Percentiles rank a stretch among this genome's conserved stretches.
Evolutionary conservation across 2,329 filamentous ascomycete genomes (phyloP).

Genomic region (Trichoderma gracile): DNA sequence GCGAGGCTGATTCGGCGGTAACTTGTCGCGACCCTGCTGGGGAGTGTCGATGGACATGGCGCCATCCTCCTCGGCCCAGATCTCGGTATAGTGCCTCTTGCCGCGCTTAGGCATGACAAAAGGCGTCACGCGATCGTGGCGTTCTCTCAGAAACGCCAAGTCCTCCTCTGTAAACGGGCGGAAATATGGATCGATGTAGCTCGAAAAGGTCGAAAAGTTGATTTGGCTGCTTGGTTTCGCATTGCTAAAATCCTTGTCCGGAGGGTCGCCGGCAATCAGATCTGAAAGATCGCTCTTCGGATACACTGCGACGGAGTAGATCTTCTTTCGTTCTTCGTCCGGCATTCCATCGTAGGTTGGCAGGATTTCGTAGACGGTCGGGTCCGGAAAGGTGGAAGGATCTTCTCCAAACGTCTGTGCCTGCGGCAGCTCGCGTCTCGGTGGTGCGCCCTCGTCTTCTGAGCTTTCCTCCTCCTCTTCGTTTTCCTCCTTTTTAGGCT

Average conservation of each 20-base stretch:
- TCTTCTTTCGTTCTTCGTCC: conserved; percentile 80
- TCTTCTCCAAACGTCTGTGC: conserved; percentile 91
- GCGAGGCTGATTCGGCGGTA: conserved; percentile 77
- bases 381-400: conserved; percentile 86
- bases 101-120: conserved; percentile 86
- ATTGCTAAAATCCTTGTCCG: conserved; percentile 93
- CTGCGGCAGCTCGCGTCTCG: conserved; percentile 67
- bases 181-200: conserved; percentile 89
- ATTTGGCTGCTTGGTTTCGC: conserved; percentile 94
- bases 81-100: conserved; percentile 80
- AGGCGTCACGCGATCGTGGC: conserved; percentile 78
- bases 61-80: conserved; percentile 94
- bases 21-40: conserved; percentile 61
- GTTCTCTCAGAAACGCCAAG: conserved; percentile 85
- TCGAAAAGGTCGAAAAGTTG: conserved; percentile 88
- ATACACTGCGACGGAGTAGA: conserved; percentile 84
- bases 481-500: conserved; percentile 44
- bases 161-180: conserved; percentile 90
- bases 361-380: conserved; percentile 91
- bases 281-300: conserved; percentile 79
- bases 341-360: conserved; percentile 72
- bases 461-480: conserved; percentile 55
- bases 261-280: conserved; percentile 82
- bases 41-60: conserved; percentile 70
- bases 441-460: conserved; percentile 61